Conservation (phyloP, 73 alveolate species). For the Paraurostyla sp. region DNA sequence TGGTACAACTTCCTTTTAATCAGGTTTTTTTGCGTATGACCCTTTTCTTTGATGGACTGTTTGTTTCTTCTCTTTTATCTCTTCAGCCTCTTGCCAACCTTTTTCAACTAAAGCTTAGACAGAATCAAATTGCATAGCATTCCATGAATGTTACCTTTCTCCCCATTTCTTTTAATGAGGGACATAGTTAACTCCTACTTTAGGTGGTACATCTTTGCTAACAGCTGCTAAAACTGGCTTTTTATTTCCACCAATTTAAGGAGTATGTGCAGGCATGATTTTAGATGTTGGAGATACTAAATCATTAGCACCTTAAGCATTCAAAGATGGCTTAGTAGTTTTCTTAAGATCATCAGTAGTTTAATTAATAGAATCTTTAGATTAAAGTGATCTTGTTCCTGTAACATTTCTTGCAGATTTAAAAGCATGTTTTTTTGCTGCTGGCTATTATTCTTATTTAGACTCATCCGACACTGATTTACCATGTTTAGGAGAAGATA, state of each 20-base stretch:
- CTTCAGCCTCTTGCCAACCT: slow-evolving; percentile 39
- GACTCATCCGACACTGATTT: background rate
- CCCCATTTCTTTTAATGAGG: slow-evolving; percentile 24
- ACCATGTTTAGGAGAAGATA: too few relatives aligned
- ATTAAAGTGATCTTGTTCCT: background rate
- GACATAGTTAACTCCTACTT: too few relatives aligned
- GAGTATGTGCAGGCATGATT: background rate
- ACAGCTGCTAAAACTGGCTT: background rate
- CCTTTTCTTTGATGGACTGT: background rate
- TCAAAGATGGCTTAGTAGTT: background rate
- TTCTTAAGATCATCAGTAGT: background rate
- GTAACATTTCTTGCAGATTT: background rate
- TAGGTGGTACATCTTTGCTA: too few relatives aligned
- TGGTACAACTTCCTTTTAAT: background rate
- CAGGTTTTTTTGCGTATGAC: background rate
- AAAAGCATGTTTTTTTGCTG: background rate
- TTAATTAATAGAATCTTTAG: background rate
- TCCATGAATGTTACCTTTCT: slow-evolving; percentile 36
- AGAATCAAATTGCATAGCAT: slow-evolving; percentile 1
- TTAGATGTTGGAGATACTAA: background rate
- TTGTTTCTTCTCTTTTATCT: slow-evolving; percentile 14
- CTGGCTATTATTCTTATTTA: background rate
- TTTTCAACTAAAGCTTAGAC: slow-evolving; percentile 42
- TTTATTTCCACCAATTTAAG: background rate
- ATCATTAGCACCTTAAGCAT: background rate